Conservation (phyloP, 2,329 filamentous ascomycete genomes). For the Epichloe glyceriae region DNA sequence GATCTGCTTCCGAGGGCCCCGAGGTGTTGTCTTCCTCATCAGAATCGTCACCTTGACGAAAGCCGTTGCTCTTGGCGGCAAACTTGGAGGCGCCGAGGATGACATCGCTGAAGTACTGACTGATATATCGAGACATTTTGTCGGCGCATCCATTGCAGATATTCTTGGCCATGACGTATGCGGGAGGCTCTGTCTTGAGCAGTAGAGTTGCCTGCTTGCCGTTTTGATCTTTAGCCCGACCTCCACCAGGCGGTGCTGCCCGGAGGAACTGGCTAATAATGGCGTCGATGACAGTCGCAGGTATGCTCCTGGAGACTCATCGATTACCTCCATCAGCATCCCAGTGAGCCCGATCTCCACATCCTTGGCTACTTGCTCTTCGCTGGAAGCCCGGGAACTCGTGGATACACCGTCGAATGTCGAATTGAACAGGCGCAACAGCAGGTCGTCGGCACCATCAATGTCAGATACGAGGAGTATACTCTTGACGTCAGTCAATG, state of each 20-base stretch:
- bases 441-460: slow-evolving; percentile 64
- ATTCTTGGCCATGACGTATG: slow-evolving; percentile 92
- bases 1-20: slow-evolving; percentile 67
- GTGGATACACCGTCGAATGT: slow-evolving; percentile 88
- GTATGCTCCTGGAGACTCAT: slow-evolving; percentile 63
- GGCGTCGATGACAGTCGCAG: slow-evolving; percentile 73
- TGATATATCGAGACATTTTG: slow-evolving; percentile 89
- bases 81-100: slow-evolving; percentile 74
- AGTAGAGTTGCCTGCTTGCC: slow-evolving; percentile 70
- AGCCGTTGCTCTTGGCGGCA: slow-evolving; percentile 40
- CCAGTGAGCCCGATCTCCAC: slow-evolving; percentile 87
- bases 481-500: slow-evolving; percentile 85
- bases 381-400: slow-evolving; percentile 58
- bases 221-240: slow-evolving; percentile 51
- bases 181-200: slow-evolving; percentile 78
- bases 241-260: slow-evolving; percentile 58
- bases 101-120: slow-evolving; percentile 93
- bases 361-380: slow-evolving; percentile 80
- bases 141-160: slow-evolving; percentile 82
- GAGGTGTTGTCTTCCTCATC: slow-evolving; percentile 47
- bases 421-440: slow-evolving; percentile 68
- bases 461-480: slow-evolving; percentile 85
- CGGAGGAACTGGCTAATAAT: slow-evolving; percentile 93
- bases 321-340: slow-evolving; percentile 71
- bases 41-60: slow-evolving; percentile 46